A percentile compares a stretch with the other conserved stretches of the same genome.
Evolutionary conservation across 2,329 filamentous ascomycete genomes (phyloP).

Genomic region (Ophiobolus disseminans): DNA sequence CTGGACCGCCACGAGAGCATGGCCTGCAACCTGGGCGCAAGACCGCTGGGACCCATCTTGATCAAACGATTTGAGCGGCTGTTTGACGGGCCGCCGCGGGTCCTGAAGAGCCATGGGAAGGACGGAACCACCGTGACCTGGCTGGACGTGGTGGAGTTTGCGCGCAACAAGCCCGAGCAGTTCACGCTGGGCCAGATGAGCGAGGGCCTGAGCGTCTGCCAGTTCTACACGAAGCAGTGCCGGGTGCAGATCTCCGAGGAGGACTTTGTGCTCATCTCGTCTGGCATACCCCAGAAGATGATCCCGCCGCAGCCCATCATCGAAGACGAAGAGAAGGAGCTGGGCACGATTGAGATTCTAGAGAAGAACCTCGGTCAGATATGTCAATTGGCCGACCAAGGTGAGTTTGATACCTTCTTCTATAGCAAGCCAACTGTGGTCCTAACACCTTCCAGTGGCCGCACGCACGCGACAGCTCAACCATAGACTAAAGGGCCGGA

Average conservation of each 20-base stretch:
- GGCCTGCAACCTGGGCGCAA: conserved; percentile 82
- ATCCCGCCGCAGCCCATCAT: conserved; percentile 81
- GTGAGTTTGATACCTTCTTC: conserved; percentile 45
- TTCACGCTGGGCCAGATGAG: conserved; percentile 74
- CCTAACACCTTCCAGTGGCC: conserved; percentile 58
- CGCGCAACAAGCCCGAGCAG: conserved; percentile 78
- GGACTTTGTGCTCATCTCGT: conserved; percentile 83
- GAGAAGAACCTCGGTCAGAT: conserved; percentile 79
- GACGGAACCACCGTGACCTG: conserved; percentile 72
- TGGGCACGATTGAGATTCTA: conserved; percentile 82
- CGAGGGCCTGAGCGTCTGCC: conserved; percentile 75
- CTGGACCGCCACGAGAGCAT: conserved; percentile 86
- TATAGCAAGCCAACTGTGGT: background rate
- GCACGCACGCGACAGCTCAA: conserved; percentile 79
- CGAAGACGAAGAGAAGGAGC: conserved; percentile 85
- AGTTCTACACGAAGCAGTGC: conserved; percentile 81
- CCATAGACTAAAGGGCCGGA: conserved; percentile 77
- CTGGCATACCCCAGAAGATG: conserved; percentile 81
- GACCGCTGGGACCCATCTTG: conserved; percentile 80
- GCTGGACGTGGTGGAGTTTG: conserved; percentile 86
- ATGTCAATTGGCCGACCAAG: conserved; percentile 81
- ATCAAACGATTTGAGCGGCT: conserved; percentile 86
- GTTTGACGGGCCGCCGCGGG: conserved; percentile 80
- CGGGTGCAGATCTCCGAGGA: conserved; percentile 87
- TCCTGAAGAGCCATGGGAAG: conserved; percentile 68